Percentiles rank a stretch among this genome's conserved stretches.
Conservation (phyloP, 805 yeast species). For the Metschnikowia henanensis region DNA sequence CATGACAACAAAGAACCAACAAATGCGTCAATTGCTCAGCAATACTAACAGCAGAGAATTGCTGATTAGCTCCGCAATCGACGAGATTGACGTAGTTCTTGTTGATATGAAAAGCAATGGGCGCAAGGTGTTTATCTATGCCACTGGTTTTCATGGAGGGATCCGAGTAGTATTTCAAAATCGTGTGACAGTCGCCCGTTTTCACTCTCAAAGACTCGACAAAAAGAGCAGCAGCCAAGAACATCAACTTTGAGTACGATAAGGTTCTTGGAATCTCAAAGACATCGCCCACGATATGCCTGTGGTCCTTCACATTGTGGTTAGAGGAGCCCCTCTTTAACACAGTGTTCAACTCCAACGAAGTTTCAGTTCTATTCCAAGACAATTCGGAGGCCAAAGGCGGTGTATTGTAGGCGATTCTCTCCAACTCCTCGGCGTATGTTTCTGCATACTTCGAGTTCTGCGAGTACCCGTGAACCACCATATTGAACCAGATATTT, state of each 20-base stretch:
- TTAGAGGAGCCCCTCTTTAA: slow-evolving; percentile 87
- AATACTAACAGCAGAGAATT: slow-evolving; percentile 53
- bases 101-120: slow-evolving; percentile 59
- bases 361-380: slow-evolving; percentile 79
- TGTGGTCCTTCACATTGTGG: slow-evolving; percentile 74
- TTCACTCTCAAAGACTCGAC: slow-evolving; percentile 78
- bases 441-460: slow-evolving; percentile 52
- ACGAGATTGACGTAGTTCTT: slow-evolving; percentile 54
- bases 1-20: slow-evolving; percentile 72
- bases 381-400: slow-evolving; percentile 29
- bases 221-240: slow-evolving; percentile 76
- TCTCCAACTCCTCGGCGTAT: slow-evolving; percentile 50
- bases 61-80: slow-evolving; percentile 51
- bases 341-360: slow-evolving; percentile 88
- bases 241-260: slow-evolving; percentile 80
- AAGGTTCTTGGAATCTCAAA: slow-evolving; percentile 51
- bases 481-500: slow-evolving; percentile 93
- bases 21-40: slow-evolving; percentile 71
- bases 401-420: slow-evolving; percentile 76
- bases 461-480: slow-evolving; percentile 82
- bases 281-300: slow-evolving; percentile 53
- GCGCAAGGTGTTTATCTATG: slow-evolving; percentile 65
- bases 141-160: slow-evolving; percentile 72
- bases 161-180: slow-evolving; percentile 79
- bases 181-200: slow-evolving; percentile 79